Base-by-base conservation (phyloP, 371 early-diverging fungal genomes). In the Apophysomyces trapeziformis region DNA sequence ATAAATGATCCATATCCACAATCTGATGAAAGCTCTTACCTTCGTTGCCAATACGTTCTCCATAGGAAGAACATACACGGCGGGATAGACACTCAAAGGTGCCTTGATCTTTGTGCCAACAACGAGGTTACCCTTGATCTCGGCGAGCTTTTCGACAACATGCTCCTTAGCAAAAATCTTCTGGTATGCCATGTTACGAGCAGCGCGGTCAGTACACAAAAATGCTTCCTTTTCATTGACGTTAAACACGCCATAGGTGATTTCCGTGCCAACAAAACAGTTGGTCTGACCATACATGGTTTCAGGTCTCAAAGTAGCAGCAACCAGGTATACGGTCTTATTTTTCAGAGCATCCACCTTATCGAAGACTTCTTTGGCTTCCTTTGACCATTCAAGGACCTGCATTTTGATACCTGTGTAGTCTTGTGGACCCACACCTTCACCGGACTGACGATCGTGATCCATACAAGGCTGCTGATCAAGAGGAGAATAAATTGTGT, bases 391-490 rank as follows among this genome's bases (percentile, higher is more conserved):
- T 36, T 92, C 78, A 36, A 90, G 61, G 4, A 98, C 95, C 69
- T 90, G 76, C 65, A 99, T 83, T 87, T 96, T 95, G 73, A 95
- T 90, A 65, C 90, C 94, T 7, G 98, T 97, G 84, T 98, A 99
- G 70, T 96, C 96, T 74, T 96, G 95, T 43, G 99, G 98, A 56
- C 93, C 95, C 18, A 99, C 92, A 57, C 96, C 99, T 82, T 99
- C 99, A 71, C 99, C 99, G 41, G 90, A 87, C 67, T 88, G 84
- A 74, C 99, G 95, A 80, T 99, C 99, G 86, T 99, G 99, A 85
- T 99, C 99, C 96, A 99, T 96, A 86, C 99, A 99, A 54, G 99
- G 95, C 85, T 99, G 99, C 12, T 94, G 93, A 84, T 99, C 99
- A 41, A 92, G 73, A 59, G 97, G 93, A 57, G 99, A 99, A 85